Conservation (phyloP, 2,329 filamentous ascomycete genomes). For the Onygena corvina region DNA sequence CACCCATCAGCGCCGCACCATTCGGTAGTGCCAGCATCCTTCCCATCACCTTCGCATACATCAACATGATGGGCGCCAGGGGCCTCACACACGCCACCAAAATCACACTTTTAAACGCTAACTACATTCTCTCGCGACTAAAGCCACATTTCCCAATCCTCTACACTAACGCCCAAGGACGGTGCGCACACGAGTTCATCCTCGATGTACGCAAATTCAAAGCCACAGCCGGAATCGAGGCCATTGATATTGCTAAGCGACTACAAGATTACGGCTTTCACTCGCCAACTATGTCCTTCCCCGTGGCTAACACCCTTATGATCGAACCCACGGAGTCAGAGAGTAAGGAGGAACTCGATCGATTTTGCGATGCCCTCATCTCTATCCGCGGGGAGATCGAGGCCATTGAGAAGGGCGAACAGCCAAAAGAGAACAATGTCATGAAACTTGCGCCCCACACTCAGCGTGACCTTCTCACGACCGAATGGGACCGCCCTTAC, state of each 20-base stretch:
- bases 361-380: constrained; percentile 83
- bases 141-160: constrained; percentile 77
- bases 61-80: constrained; percentile 76
- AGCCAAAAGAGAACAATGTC: constrained; percentile 65
- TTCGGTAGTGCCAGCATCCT: constrained; percentile 86
- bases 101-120: constrained; percentile 87
- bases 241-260: constrained; percentile 90
- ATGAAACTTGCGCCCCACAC: constrained; percentile 84
- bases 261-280: constrained; percentile 97
- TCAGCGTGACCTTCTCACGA: constrained; percentile 62
- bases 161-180: constrained; percentile 80
- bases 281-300: constrained; percentile 94
- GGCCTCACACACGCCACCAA: constrained; percentile 83
- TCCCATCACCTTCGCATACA: constrained; percentile 90
- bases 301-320: constrained; percentile 90
- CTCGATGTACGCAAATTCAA: constrained; percentile 78
- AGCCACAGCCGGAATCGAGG: constrained; percentile 70
- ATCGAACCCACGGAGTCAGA: constrained; percentile 95
- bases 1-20: constrained; percentile 63
- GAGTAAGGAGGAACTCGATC: constrained; percentile 80
- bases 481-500: constrained; percentile 75
- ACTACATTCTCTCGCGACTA: constrained; percentile 85
- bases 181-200: constrained; percentile 96
- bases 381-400: constrained; percentile 75
- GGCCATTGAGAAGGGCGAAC: constrained; percentile 66